Conservation (phyloP, 2,329 filamentous ascomycete species). For the Sphaerostilbella broomeana region DNA sequence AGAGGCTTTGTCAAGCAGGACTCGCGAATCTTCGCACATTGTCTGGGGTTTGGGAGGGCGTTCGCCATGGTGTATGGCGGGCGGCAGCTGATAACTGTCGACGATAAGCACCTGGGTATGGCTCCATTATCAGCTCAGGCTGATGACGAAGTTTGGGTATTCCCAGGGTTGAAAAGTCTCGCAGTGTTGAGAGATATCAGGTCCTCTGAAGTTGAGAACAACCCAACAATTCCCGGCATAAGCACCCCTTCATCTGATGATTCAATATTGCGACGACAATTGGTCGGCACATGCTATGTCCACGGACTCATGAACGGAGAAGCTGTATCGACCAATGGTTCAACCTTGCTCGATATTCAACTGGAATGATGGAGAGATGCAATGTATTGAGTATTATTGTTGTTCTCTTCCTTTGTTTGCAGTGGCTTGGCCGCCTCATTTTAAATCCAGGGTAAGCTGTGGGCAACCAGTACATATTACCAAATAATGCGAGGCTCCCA, state of each 20-base stretch:
- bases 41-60: conserved; percentile 16
- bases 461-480: too few species aligned
- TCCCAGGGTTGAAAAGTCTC: conserved; percentile 18
- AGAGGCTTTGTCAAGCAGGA: conserved; percentile 13
- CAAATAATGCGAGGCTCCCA: too few species aligned
- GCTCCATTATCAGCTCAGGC: conserved; percentile 14
- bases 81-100: conserved; percentile 19
- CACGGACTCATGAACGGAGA: conserved; percentile 21
- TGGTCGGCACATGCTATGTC: conserved; percentile 18
- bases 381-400: not conserved
- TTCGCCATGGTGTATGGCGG: conserved; percentile 18
- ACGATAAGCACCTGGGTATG: conserved; percentile 16
- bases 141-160: conserved; percentile 20
- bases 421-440: too few species aligned
- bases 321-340: conserved; percentile 8
- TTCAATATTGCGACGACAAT: conserved; percentile 1
- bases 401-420: too few species aligned
- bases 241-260: not conserved
- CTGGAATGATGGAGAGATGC: not conserved
- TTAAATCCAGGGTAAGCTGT: too few species aligned
- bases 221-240: too few species aligned
- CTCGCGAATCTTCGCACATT: conserved; percentile 16
- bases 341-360: conserved; percentile 7
- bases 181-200: conserved; percentile 14
- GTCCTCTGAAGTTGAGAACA: not conserved